Evolutionary conservation across 768 basidiomycete species (phyloP).

Genomic region (Crucibulum laeve): DNA sequence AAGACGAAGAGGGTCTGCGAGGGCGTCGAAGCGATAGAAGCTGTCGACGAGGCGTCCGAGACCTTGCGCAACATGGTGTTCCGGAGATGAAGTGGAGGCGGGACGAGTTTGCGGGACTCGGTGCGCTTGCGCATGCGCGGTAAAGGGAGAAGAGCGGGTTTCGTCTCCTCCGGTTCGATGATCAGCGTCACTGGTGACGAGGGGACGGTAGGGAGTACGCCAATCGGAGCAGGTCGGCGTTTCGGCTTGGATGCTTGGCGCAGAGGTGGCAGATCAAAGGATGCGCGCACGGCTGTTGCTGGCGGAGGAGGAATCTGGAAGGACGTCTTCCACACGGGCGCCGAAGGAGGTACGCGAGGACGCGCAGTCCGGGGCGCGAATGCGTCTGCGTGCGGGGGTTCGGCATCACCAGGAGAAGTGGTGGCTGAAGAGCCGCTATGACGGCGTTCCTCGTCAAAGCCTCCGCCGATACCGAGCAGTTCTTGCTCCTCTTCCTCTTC

Average conservation of each 20-base stretch:
- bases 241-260: slow-evolving; percentile 36
- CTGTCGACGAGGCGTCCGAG: slow-evolving; percentile 18
- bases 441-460: slow-evolving; percentile 47
- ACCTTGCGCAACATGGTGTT: slow-evolving; percentile 28
- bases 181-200: slow-evolving; percentile 55
- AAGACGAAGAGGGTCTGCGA: slow-evolving; percentile 87
- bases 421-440: slow-evolving; percentile 31
- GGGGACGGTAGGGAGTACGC: slow-evolving; percentile 64
- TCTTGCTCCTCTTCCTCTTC: slow-evolving; percentile 80
- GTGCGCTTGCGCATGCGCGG: slow-evolving; percentile 46
- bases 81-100: slow-evolving; percentile 54
- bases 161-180: slow-evolving; percentile 4
- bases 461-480: slow-evolving; percentile 63
- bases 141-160: slow-evolving; percentile 16
- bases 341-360: slow-evolving; percentile 42
- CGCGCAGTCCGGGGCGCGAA: slow-evolving; percentile 19
- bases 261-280: slow-evolving; percentile 39
- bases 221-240: slow-evolving; percentile 59
- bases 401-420: slow-evolving; percentile 40
- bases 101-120: slow-evolving; percentile 48
- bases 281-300: slow-evolving; percentile 46
- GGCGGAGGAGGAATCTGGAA: slow-evolving; percentile 52
- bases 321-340: slow-evolving; percentile 53
- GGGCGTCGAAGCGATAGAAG: slow-evolving; percentile 40
- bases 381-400: slow-evolving; percentile 15